phyloP scores from a whole-genome alignment of 352 stramenopile species.

The Pythium insidiosum region DNA sequence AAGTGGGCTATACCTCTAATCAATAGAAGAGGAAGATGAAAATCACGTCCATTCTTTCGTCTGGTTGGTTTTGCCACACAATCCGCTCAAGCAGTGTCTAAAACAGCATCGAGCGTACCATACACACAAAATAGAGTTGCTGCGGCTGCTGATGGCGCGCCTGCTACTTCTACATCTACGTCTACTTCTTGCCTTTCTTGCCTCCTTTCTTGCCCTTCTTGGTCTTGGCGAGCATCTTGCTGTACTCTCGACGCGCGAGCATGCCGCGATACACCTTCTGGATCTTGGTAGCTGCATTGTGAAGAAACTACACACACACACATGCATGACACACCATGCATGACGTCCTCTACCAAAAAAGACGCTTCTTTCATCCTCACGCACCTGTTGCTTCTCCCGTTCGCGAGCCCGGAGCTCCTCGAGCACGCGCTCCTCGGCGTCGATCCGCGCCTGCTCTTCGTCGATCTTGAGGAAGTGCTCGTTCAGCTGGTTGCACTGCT shows the following conservation, averaged over 20 bases:
- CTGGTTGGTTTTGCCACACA: neutral
- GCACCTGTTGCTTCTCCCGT: constrained; percentile 65
- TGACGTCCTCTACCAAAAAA: no score
- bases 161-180: no score
- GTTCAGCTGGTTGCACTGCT: constrained; percentile 60
- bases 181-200: constrained; percentile 35
- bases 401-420: constrained; percentile 62
- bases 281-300: constrained; percentile 59
- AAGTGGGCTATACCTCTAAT: neutral
- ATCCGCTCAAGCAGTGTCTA: constrained; percentile 2
- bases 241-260: constrained; percentile 51
- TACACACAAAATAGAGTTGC: no score
- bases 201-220: constrained; percentile 75
- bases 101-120: constrained; percentile 19
- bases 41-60: neutral
- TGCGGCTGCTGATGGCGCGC: no score
- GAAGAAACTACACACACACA: constrained; percentile 37
- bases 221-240: constrained; percentile 74
- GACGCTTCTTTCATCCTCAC: no score
- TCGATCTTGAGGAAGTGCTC: constrained; percentile 86
- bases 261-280: constrained; percentile 79
- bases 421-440: constrained; percentile 67
- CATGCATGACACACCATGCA: constrained; percentile 1
- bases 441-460: constrained; percentile 79
- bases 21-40: constrained; percentile 1